Conservation (phyloP, 1,284 basidiomycete genomes). For the Leccinum variabile region DNA sequence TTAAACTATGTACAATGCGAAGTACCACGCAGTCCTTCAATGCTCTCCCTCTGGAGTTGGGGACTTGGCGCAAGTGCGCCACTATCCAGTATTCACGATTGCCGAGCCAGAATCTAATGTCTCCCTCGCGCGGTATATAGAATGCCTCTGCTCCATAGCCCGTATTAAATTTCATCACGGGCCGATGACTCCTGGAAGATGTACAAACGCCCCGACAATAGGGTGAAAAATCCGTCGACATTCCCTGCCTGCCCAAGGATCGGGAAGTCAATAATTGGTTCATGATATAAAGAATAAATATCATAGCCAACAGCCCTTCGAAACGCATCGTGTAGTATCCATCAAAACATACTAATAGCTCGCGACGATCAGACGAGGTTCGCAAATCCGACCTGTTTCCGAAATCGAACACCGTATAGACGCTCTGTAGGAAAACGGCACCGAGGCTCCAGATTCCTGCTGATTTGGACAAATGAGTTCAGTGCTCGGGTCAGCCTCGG, state of each 20-base stretch:
- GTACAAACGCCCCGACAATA: neutral
- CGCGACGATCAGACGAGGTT: neutral
- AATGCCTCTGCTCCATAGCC: too few relatives aligned
- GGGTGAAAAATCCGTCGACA: neutral
- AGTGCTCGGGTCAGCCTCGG: neutral
- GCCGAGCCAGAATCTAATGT: too few relatives aligned
- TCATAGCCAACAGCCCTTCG: neutral
- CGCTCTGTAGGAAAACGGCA: neutral
- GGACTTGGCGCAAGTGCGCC: too few relatives aligned
- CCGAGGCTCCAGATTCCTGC: neutral
- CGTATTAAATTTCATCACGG: too few relatives aligned
- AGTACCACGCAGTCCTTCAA: too few relatives aligned
- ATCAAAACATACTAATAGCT: neutral
- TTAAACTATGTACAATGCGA: slow-evolving; percentile 6
- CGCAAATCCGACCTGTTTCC: neutral
- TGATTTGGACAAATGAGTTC: neutral
- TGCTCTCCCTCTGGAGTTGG: too few relatives aligned
- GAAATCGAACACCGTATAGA: neutral
- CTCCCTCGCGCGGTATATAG: too few relatives aligned
- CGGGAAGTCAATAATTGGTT: neutral
- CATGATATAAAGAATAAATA: neutral
- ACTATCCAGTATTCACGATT: too few relatives aligned
- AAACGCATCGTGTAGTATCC: neutral
- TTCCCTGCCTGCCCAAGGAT: neutral
- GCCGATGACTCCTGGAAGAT: neutral